phyloP scores from a whole-genome alignment of 1,139 yeast genomes.

The Protomyces gravidus region DNA sequence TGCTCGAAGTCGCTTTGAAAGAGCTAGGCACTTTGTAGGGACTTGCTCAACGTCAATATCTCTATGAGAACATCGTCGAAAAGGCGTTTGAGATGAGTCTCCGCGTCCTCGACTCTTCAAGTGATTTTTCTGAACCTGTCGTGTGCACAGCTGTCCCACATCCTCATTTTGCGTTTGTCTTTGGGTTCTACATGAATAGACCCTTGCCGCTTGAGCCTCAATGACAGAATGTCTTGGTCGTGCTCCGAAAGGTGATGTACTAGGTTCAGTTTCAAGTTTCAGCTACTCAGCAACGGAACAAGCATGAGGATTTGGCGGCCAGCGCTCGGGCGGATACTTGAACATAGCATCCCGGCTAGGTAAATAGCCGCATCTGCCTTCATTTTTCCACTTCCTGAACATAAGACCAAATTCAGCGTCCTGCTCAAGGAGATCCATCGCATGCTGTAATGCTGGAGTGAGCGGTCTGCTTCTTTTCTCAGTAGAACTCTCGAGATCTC shows the following conservation, averaged over 20 bases:
- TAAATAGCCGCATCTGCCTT: not conserved
- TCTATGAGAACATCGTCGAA: not conserved
- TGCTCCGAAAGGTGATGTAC: too few species aligned
- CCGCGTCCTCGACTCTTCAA: too few species aligned
- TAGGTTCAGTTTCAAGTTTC: too few species aligned
- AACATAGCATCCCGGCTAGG: not conserved
- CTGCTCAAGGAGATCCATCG: not conserved
- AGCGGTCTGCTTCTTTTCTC: not conserved
- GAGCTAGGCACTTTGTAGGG: not conserved
- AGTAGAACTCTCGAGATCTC: not conserved
- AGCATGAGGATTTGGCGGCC: not conserved
- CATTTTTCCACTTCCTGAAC: not conserved
- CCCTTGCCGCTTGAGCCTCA: too few species aligned
- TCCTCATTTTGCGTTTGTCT: too few species aligned
- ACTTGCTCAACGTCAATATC: not conserved
- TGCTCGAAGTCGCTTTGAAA: not conserved
- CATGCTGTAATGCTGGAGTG: too few species aligned
- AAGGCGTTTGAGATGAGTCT: too few species aligned
- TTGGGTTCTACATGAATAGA: too few species aligned
- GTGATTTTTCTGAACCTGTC: too few species aligned
- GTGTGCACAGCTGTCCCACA: too few species aligned
- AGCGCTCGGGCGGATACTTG: not conserved
- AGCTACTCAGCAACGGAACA: not conserved
- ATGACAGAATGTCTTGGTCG: too few species aligned
- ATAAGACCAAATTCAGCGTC: not conserved